Evolutionary conservation across 306 rosid species (phyloP), one percentile per base, ranked within the genome.

Genomic region (Ammopiptanthus mongolicus): DNA sequence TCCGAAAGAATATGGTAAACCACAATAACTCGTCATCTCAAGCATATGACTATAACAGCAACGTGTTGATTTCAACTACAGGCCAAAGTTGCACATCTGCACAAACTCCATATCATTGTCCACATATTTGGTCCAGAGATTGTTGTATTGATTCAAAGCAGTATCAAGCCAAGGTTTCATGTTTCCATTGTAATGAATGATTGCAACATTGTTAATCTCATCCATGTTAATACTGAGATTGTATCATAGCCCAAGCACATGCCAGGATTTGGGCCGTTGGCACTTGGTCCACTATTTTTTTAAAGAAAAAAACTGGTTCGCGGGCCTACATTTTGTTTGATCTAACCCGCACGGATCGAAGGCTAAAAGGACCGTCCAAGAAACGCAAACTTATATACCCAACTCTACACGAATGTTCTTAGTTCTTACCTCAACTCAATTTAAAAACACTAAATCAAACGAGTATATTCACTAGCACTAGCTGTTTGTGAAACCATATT

Each of bases 201-300:
- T 94, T 8, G 98, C 97, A 44, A 98, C 98, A 14, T 93, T 89
- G 81, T 75, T 96, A 87, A 96, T 96, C 81, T 87, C 97, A 50
- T 89, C 98, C 98, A 92, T 83, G 90, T 98, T 92, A 59, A 96
- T 92, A 72, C 99, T 89, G 57, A 98, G 99, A 81, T 96, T 96
- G 88, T 90, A 96, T 39, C 99, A 97, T 56, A 96, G 87, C 29
- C 98, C 99, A n/a, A 87, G 99, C 42, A 96, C 99, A 34, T 96
- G 99, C 99, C 99, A 96, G 42, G 98, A 90, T 87, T 91, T 96
- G 86, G n/a, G n/a, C n/a, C n/a, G n/a, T n/a, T n/a, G n/a, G n/a
- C n/a, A n/a, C n/a, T n/a, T n/a, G n/a, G n/a, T n/a, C n/a, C n/a
- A n/a, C n/a, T n/a, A n/a, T n/a, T n/a, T n/a, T n/a, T n/a, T n/a